Conservation (phyloP, 345 rosid genomes). For the Populus deltoides region DNA sequence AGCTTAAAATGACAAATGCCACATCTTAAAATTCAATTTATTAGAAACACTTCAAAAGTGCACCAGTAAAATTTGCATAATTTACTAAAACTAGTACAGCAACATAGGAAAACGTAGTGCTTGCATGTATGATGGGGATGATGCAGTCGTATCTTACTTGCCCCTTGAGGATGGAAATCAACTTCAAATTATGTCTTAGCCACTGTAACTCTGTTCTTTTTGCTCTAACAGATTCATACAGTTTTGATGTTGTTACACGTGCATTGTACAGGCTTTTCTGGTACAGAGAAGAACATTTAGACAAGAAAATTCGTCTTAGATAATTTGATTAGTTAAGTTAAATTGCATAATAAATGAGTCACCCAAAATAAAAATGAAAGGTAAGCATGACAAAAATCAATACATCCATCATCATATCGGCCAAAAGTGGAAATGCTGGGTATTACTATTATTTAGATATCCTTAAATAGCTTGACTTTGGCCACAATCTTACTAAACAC, state of each 20-base stretch:
- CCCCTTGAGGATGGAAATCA: constrained; percentile 54
- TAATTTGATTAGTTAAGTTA: neutral
- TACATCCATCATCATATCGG: neutral
- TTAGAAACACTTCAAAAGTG: neutral
- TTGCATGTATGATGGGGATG: neutral
- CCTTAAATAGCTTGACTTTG: neutral
- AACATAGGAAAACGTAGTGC: neutral
- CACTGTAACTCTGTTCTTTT: constrained; percentile 62
- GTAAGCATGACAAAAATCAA: neutral
- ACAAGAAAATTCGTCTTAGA: neutral
- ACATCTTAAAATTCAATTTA: neutral
- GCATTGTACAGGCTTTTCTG: constrained; percentile 72
- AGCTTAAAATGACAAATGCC: neutral
- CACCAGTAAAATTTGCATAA: neutral
- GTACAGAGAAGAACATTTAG: constrained; percentile 18
- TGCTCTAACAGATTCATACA: constrained; percentile 65
- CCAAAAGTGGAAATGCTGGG: neutral
- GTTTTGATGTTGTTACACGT: constrained; percentile 47
- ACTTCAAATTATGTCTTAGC: constrained; percentile 65
- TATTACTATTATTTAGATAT: neutral
- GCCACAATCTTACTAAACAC: neutral
- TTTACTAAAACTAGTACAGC: neutral
- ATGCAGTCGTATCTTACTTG: constrained; percentile 48
- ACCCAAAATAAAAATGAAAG: neutral
- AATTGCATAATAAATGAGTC: neutral